Conservation (phyloP, 495 filamentous ascomycete genomes). For the Darksidea phi region DNA sequence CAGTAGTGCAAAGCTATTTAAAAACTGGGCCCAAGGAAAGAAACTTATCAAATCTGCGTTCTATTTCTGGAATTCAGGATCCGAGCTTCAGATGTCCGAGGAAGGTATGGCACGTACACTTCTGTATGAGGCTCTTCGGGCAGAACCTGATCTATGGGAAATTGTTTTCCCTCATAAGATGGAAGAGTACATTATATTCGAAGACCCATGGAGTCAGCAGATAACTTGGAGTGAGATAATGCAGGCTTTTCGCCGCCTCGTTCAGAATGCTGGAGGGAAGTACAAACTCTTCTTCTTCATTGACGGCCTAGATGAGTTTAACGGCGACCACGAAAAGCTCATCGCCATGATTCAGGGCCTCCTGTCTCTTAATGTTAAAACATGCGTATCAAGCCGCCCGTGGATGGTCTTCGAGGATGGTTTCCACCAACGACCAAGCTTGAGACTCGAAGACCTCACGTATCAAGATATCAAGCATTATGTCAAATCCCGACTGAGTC, state of each 20-base stretch:
- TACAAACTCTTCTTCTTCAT: neutral
- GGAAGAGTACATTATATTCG: neutral
- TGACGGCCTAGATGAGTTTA: neutral
- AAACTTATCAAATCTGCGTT: neutral
- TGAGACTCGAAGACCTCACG: neutral
- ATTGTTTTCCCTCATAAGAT: neutral
- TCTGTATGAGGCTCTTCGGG: neutral
- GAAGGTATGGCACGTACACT: neutral
- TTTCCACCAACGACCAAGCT: neutral
- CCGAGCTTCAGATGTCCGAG: neutral
- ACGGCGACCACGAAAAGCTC: neutral
- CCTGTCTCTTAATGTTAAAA: neutral
- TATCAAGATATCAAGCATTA: neutral
- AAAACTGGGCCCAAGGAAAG: neutral
- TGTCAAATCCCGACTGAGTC: neutral
- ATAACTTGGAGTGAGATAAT: neutral
- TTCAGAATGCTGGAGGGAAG: neutral
- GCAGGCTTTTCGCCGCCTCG: neutral
- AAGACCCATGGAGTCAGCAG: neutral
- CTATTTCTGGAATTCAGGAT: neutral
- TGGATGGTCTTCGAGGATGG: conserved; percentile 1
- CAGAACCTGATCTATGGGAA: neutral
- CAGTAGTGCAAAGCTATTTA: neutral
- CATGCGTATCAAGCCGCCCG: conserved; percentile 1
- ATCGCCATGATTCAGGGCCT: neutral